A percentile compares a stretch with the other conserved stretches of the same genome.
phyloP scores from a whole-genome alignment of 2,329 filamentous ascomycete species.

The Verticillium isaacii region DNA sequence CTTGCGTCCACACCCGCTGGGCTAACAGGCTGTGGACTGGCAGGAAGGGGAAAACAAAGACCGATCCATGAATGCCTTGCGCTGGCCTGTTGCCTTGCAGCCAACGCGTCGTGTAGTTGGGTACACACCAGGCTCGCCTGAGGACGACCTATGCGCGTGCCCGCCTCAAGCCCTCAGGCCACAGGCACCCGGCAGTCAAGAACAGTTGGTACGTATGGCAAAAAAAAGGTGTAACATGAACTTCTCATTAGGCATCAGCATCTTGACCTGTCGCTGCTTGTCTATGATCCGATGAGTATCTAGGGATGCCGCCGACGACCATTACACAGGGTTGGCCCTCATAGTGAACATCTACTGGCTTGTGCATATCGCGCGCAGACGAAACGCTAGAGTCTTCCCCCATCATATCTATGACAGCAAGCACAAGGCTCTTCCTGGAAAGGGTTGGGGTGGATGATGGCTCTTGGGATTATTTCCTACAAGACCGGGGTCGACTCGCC shows the following conservation, averaged over 20 bases:
- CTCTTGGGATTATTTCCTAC: background rate
- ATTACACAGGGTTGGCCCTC: background rate
- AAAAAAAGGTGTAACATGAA: background rate
- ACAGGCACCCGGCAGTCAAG: too few species aligned
- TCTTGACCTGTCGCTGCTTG: background rate
- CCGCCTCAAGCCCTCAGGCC: too few species aligned
- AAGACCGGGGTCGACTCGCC: background rate
- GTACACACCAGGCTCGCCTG: too few species aligned
- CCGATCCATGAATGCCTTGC: too few species aligned
- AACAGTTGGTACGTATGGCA: too few species aligned
- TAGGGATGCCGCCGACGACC: background rate
- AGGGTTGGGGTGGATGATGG: background rate
- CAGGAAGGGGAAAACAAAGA: too few species aligned
- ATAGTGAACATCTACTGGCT: background rate
- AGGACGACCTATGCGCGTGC: too few species aligned
- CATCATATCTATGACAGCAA: background rate
- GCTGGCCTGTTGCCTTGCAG: too few species aligned
- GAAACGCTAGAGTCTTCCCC: background rate
- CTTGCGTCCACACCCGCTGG: too few species aligned
- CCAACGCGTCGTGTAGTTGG: too few species aligned
- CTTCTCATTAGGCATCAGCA: slow-evolving; percentile 1
- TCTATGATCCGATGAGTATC: slow-evolving; percentile 3
- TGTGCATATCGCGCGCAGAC: background rate
- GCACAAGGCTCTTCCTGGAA: background rate
- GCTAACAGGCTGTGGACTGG: too few species aligned